Percentiles rank a stretch among this genome's conserved stretches.
Conservation (phyloP, 2,329 filamentous ascomycete genomes). For the Domatiomyces catenatus region DNA sequence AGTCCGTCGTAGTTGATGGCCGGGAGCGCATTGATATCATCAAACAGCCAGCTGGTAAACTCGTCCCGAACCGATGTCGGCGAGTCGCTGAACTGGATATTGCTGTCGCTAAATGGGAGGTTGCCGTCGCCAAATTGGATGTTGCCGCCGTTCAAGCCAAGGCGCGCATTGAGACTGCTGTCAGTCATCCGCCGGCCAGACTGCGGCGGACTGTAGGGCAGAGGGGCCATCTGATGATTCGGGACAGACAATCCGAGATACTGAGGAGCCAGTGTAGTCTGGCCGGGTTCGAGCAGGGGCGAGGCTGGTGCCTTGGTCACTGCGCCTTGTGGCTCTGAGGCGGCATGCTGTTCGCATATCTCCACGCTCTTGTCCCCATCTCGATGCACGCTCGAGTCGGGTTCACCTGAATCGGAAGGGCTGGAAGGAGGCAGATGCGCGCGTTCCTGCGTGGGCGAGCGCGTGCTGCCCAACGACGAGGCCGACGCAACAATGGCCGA, state of each 20-base stretch:
- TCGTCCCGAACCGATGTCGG: slow-evolving; percentile 74
- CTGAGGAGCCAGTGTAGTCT: background rate
- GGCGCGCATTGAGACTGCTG: background rate
- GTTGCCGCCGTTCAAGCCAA: background rate
- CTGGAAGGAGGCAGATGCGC: background rate
- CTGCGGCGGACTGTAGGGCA: background rate
- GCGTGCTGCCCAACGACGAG: background rate
- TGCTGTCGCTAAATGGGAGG: too few relatives aligned
- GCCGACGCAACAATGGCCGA: background rate
- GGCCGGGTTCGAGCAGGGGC: background rate
- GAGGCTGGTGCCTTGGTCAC: background rate
- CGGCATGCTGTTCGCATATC: background rate
- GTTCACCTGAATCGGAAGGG: background rate
- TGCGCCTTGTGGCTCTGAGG: background rate
- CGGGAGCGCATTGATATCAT: slow-evolving; percentile 41
- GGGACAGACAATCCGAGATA: background rate
- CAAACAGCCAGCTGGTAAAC: slow-evolving; percentile 73
- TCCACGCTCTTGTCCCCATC: background rate
- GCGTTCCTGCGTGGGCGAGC: background rate
- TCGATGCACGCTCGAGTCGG: background rate
- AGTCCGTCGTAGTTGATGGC: slow-evolving; percentile 29
- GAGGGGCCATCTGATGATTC: background rate
- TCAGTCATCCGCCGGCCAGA: background rate
- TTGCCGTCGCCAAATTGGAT: too few relatives aligned
- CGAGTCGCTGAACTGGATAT: slow-evolving; percentile 8